A percentile compares a stretch with the other conserved stretches of the same genome.
Evolutionary conservation across 202 grass and related monocot genomes (phyloP).

Genomic region (Carex arenaria): DNA sequence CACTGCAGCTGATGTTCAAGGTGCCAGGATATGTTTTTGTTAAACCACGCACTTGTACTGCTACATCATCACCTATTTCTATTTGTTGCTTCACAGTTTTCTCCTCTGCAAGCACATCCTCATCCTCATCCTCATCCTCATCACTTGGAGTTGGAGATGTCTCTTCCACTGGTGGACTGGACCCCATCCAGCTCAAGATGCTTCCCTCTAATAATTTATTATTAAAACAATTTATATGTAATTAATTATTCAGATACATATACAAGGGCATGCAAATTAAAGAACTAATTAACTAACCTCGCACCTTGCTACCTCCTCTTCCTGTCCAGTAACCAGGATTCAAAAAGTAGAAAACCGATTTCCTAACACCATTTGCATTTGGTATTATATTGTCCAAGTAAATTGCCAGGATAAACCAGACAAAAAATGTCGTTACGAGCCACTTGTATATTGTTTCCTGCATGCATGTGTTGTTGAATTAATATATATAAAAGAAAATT

Average conservation of each 20-base stretch:
- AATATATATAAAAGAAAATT: no score
- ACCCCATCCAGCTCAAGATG: conserved; percentile 61
- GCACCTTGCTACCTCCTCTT: conserved; percentile 62
- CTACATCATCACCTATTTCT: conserved; percentile 45
- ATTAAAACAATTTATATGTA: background rate
- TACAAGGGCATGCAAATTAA: no score
- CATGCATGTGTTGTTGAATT: no score
- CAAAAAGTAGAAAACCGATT: conserved; percentile 81
- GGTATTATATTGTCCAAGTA: conserved; percentile 94
- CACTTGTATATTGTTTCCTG: conserved; percentile 77
- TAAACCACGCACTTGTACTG: conserved; percentile 73
- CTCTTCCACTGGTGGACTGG: conserved; percentile 44
- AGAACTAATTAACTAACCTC: conserved; percentile 36
- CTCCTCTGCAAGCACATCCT: conserved; percentile 81
- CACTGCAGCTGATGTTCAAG: background rate
- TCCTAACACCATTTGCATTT: conserved; percentile 79
- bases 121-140: conserved; percentile 19
- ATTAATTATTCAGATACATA: no score
- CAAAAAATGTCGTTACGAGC: conserved; percentile 83
- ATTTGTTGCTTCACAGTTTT: conserved; percentile 41
- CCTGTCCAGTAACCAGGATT: conserved; percentile 92
- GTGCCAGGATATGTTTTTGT: conserved; percentile 79
- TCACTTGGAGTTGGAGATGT: conserved; percentile 29
- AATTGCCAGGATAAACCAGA: conserved; percentile 84
- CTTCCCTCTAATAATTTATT: conserved; percentile 49